Evolutionary conservation across 331 rosid species (phyloP).

Genomic region (Telfairia occidentalis): DNA sequence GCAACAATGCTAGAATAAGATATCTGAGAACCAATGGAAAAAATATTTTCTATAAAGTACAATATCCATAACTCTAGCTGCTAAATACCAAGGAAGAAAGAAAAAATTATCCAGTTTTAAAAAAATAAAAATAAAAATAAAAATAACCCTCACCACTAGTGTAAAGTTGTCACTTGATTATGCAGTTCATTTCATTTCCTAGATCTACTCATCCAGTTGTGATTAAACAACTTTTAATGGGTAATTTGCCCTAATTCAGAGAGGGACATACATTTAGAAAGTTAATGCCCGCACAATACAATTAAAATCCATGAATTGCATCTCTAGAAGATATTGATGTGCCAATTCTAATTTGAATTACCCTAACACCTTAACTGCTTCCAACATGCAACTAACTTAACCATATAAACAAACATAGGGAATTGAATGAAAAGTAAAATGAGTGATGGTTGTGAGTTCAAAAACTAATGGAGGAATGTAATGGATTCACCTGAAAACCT

Average conservation of each 20-base stretch:
- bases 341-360: not conserved
- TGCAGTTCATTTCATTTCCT: not conserved
- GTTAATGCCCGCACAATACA: not conserved
- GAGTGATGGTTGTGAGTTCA: not conserved
- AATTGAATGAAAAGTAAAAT: not conserved
- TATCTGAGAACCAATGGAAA: not conserved
- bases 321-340: not conserved
- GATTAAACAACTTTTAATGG: not conserved
- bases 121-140: too few relatives aligned
- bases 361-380: not conserved
- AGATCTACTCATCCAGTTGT: not conserved
- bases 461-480: not conserved
- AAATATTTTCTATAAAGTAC: not conserved
- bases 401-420: not conserved
- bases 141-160: not conserved
- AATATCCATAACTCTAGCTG: not conserved
- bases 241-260: not conserved
- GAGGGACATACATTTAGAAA: not conserved
- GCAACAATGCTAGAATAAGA: not conserved
- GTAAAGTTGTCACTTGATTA: not conserved
- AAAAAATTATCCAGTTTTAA: not conserved
- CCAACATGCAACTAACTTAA: not conserved
- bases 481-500: conserved; percentile 74
- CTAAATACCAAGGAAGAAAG: not conserved
- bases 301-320: not conserved